A percentile compares a stretch with the other conserved stretches of the same genome.
Evolutionary conservation across 2,329 filamentous ascomycete species (phyloP).

Genomic region (Fusarium brevicatenulatum): DNA sequence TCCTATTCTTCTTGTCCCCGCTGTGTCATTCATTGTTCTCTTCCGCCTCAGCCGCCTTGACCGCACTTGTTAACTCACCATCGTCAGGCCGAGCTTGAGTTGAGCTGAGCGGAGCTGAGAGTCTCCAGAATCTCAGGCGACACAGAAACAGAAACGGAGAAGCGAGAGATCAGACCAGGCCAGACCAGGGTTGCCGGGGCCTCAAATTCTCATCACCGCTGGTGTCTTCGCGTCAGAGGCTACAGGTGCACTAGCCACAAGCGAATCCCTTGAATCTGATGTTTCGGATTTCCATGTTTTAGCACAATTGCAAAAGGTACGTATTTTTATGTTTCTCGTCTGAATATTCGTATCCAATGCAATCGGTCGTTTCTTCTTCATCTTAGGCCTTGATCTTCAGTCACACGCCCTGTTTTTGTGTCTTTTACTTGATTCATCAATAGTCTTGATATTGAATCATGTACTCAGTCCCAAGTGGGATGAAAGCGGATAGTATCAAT

Average conservation of each 20-base stretch:
- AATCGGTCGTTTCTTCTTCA: not conserved
- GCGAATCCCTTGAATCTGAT: constrained; percentile 29
- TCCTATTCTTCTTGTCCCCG: not conserved
- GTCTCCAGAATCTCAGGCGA: not conserved
- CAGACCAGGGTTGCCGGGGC: constrained; percentile 20
- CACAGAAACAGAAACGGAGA: constrained; percentile 22
- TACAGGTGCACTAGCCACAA: constrained; percentile 30
- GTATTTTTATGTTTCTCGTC: constrained; percentile 16
- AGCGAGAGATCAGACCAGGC: constrained; percentile 17
- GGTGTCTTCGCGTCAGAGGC: constrained; percentile 28
- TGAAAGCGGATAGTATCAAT: constrained; percentile 13
- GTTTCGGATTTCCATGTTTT: constrained; percentile 38
- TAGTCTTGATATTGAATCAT: constrained; percentile 18
- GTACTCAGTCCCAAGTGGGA: constrained; percentile 24
- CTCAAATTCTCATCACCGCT: constrained; percentile 17
- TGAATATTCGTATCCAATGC: constrained; percentile 13
- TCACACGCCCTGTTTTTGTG: constrained; percentile 9
- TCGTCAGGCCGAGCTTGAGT: not conserved
- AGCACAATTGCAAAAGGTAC: constrained; percentile 28
- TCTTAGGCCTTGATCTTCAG: constrained; percentile 1
- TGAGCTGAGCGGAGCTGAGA: constrained; percentile 14
- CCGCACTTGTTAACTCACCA: not conserved
- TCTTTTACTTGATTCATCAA: constrained; percentile 1
- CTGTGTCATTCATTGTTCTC: constrained; percentile 7
- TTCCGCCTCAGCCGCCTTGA: constrained; percentile 20